Conservation (phyloP, 2,329 filamentous ascomycete genomes). For the Biscogniauxia sp. region DNA sequence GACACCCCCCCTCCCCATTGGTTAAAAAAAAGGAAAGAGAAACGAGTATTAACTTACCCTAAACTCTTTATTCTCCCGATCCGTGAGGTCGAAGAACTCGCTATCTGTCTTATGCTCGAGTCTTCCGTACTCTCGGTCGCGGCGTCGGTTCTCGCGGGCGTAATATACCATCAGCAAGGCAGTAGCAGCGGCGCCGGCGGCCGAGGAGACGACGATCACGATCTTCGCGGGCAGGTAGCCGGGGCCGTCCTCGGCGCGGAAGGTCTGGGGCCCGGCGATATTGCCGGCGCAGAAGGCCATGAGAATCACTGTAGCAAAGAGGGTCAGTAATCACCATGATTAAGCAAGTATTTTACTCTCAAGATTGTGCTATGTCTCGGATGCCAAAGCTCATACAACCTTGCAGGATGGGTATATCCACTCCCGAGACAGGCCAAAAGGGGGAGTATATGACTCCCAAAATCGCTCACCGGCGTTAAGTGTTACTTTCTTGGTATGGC, state of each 20-base stretch:
- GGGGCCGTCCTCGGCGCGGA: constrained; percentile 34
- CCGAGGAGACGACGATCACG: constrained; percentile 40
- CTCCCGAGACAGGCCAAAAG: too few relatives aligned
- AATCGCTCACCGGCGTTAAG: constrained; percentile 37
- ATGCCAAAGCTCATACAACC: too few relatives aligned
- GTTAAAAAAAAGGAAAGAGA: background rate
- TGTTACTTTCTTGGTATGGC: constrained; percentile 53
- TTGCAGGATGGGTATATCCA: too few relatives aligned
- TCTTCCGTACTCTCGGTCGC: constrained; percentile 12
- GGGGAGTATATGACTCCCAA: too few relatives aligned
- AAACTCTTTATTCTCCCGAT: constrained; percentile 31
- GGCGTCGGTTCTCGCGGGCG: constrained; percentile 44
- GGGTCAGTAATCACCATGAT: too few relatives aligned
- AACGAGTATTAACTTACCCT: constrained; percentile 15
- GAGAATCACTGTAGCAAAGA: constrained; percentile 33
- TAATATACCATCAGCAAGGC: constrained; percentile 50
- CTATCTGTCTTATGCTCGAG: constrained; percentile 24
- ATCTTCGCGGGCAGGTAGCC: constrained; percentile 42
- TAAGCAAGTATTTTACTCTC: too few relatives aligned
- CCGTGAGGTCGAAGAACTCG: constrained; percentile 33
- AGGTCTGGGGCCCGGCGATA: constrained; percentile 40
- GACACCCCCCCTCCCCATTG: too few relatives aligned
- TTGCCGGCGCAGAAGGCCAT: constrained; percentile 41
- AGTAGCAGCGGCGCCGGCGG: constrained; percentile 41
- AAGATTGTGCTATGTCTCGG: too few relatives aligned